phyloP scores from a whole-genome alignment of 129 eudicot genomes.

The Lonicera japonica region DNA sequence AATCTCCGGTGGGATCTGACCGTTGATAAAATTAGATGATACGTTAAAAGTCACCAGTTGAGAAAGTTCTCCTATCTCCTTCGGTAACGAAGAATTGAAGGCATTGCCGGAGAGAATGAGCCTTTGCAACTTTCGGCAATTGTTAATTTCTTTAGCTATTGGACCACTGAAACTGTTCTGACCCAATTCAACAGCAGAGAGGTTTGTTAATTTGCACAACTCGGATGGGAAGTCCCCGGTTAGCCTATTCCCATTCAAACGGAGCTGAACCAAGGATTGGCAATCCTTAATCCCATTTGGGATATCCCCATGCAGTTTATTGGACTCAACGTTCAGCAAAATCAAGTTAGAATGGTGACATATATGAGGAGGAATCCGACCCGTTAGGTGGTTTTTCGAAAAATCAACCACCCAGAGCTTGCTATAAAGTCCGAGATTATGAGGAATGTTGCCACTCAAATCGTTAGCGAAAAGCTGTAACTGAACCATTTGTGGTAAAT shows the following conservation, averaged over 20 bases:
- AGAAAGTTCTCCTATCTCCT: slow-evolving; percentile 54
- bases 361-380: slow-evolving; percentile 65
- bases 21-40: slow-evolving; percentile 64
- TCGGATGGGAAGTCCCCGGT: slow-evolving; percentile 81
- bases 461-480: slow-evolving; percentile 70
- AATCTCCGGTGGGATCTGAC: slow-evolving; percentile 60
- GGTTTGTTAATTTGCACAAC: slow-evolving; percentile 48
- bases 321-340: slow-evolving; percentile 63
- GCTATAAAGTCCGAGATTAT: slow-evolving; percentile 56
- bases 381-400: slow-evolving; percentile 56
- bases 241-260: slow-evolving; percentile 52
- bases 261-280: slow-evolving; percentile 63
- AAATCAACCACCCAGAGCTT: slow-evolving; percentile 87
- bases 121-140: slow-evolving; percentile 69
- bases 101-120: slow-evolving; percentile 74
- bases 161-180: slow-evolving; percentile 81
- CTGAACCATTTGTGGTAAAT: slow-evolving; percentile 57
- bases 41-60: slow-evolving; percentile 72
- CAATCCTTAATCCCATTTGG: slow-evolving; percentile 62
- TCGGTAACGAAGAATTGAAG: slow-evolving; percentile 60
- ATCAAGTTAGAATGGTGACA: slow-evolving; percentile 64
- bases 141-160: slow-evolving; percentile 49
- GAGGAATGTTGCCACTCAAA: slow-evolving; percentile 77
- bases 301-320: slow-evolving; percentile 60
- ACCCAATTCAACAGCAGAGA: slow-evolving; percentile 74